Evolutionary conservation across 2,329 filamentous ascomycete species (phyloP), one percentile per base, ranked within the genome.

Genomic region (Penicillium sp.): DNA sequence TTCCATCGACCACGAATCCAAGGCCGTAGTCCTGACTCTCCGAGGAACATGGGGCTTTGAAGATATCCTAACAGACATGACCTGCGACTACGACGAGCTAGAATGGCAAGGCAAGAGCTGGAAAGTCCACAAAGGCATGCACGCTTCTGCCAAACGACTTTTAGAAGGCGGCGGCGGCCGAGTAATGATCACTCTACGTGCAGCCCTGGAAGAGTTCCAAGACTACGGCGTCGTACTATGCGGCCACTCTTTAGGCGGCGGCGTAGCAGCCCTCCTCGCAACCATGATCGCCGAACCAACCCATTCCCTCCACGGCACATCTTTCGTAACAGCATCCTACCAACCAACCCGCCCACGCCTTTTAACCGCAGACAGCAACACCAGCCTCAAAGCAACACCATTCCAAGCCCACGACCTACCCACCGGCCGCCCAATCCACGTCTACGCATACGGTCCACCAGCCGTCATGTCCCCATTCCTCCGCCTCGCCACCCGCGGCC

Each of bases 371-470:
- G 50, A 52, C 32, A 55, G 44, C 46, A 58, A 62, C 23, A 45
- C 60, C 50, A 55, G 50, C 54, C 46, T 50, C 38, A 9, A 47
- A 49, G 18, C n/a, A 42, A 49, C 50, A 55, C 59, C 44, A 47
- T 57, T 55, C 48, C 48, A 46, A 10, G 47, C 57, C 25, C 69
- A 82, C 28, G 77, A 75, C 15, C 75, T 90, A 0, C 87, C 87
- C 0, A 60, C 83, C 0, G 82, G 83, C 13, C 79, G 87, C 0
- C 83, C 85, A 3, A 86, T 90, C 18, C 87, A 91, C 59, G 87
- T 89, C 10, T 91, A 88, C 64, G 84, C 87, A 6, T 91, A 89
- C 64, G 87, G 87, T 0, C 83, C 87, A 1, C 86, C 87, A 0
- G 81, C 85, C 0, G 86, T 84, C 12, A 82, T 90, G 78, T 88